Base-by-base conservation (phyloP, 2,329 filamentous ascomycete species). In the Fusarium nelsonii region DNA sequence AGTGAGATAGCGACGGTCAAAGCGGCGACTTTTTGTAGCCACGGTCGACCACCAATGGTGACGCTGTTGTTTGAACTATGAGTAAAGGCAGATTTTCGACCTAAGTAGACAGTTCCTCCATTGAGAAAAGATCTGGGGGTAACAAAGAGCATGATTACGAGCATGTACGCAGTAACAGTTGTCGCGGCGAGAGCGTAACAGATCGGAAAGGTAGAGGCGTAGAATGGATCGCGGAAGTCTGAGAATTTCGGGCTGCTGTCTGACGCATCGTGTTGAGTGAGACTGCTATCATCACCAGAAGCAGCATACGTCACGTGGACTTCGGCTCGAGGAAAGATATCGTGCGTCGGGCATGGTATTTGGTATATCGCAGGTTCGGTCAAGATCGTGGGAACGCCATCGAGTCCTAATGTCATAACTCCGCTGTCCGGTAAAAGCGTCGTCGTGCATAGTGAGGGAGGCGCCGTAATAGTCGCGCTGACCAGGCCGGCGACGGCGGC, bases 121-220 rank as follows among this genome's bases (percentile, higher is more conserved):
- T 97, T 90, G 67, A 97, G 90, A 78, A 96, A 97, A 5, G 96
- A 97, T 52, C 95, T 90, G n/a, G 95, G 95, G 1, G 94, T 97
- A 73, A 97, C 94, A 76, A 97, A 88, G 37, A 98, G 89, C 87
- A 97, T 97, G 68, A 97, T 92, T 72, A 97, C 91, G 46, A 98
- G 88, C 77, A 97, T 91, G 81, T 97, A 98, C 49, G 94, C 91
- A 50, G 97, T 91, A 57, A 97, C 91, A 1, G 94, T 98, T 18
- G 93, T 93, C 16, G 94, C 92, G 58, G 94, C 94, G 55, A 98
- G 91, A 45, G 94, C 94, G 77, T 97, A 99, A 74, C 92, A 91
- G 79, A 97, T 94, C 15, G 96, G 95, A 44, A 96, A 95, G 20
- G 93, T 94, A 37, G 94, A 97, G 56, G 94, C 91, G 80, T 97